Conservation (phyloP, 805 yeast species). For the Candida mattraensis region DNA sequence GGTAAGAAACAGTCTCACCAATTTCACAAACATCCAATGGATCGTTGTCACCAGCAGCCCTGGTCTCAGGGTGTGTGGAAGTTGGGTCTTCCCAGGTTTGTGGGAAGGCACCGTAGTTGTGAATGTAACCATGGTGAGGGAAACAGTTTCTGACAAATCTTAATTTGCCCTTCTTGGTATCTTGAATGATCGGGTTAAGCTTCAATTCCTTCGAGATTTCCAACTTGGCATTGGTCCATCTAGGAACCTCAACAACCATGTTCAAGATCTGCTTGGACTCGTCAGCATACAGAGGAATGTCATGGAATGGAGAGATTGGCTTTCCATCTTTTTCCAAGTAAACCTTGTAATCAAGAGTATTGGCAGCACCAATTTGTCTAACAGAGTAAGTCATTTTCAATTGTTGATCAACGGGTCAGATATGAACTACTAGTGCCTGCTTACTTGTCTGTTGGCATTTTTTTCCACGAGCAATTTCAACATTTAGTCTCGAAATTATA, state of each 20-base stretch:
- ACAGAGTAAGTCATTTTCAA: constrained; percentile 68
- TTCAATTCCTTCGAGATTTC: constrained; percentile 85
- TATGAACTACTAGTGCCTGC: constrained; percentile 5
- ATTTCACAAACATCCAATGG: constrained; percentile 86
- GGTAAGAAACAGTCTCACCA: constrained; percentile 62
- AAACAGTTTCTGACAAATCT: constrained; percentile 96
- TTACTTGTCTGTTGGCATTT: no score
- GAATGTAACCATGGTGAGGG: constrained; percentile 98
- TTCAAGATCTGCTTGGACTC: constrained; percentile 84
- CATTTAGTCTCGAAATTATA: constrained; percentile 1
- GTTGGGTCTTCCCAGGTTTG: constrained; percentile 86
- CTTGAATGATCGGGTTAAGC: constrained; percentile 94
- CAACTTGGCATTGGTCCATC: constrained; percentile 97
- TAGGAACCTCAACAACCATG: constrained; percentile 89
- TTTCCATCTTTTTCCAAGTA: constrained; percentile 91
- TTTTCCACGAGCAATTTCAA: constrained; percentile 7
- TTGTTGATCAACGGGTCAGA: not conserved
- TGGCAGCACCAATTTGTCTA: constrained; percentile 93
- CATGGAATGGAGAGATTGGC: constrained; percentile 95
- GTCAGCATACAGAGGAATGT: constrained; percentile 89
- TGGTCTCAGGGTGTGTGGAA: constrained; percentile 62
- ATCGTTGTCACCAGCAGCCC: constrained; percentile 77
- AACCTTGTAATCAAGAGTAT: constrained; percentile 91
- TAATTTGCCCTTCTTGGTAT: constrained; percentile 94
- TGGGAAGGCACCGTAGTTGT: constrained; percentile 98